Conservation (phyloP, 108 stramenopile species). For the Bacterosira constricta region DNA sequence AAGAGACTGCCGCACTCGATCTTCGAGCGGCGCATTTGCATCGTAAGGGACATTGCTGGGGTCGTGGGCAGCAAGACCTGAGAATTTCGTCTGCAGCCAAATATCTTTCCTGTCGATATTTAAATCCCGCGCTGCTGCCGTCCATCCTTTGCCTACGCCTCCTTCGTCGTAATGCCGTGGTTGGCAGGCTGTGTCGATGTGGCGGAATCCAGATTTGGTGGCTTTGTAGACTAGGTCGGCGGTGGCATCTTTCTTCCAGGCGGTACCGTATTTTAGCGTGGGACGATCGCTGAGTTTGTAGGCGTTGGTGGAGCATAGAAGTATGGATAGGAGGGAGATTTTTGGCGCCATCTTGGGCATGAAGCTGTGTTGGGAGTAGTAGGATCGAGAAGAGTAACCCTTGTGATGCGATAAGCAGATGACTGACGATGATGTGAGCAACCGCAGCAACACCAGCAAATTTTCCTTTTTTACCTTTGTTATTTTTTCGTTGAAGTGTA, state of each 20-base stretch:
- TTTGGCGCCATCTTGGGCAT: background rate
- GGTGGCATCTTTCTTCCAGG: conserved; percentile 68
- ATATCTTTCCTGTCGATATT: conserved; percentile 45
- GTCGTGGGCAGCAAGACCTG: conserved; percentile 56
- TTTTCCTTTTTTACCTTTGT: too few relatives aligned
- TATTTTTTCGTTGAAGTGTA: too few relatives aligned
- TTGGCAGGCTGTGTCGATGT: conserved; percentile 70
- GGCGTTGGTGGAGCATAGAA: background rate
- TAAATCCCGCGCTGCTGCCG: conserved; percentile 30
- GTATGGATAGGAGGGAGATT: background rate
- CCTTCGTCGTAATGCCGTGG: conserved; percentile 67
- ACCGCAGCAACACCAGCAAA: too few relatives aligned
- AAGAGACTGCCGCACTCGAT: conserved; percentile 69
- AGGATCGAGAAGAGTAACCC: too few relatives aligned
- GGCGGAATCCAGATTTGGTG: conserved; percentile 53
- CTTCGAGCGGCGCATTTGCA: conserved; percentile 52
- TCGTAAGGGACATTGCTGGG: conserved; percentile 77
- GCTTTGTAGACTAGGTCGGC: conserved; percentile 48
- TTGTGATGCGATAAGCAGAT: too few relatives aligned
- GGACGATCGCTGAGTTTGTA: conserved; percentile 33
- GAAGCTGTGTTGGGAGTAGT: too few relatives aligned
- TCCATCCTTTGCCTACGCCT: conserved; percentile 55
- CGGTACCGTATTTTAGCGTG: conserved; percentile 58
- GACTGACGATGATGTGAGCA: too few relatives aligned
- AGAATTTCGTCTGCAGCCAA: conserved; percentile 68